A percentile compares a stretch with the other conserved stretches of the same genome.
These are phyloP conservation scores for Cladorrhinum sp. DNA, from an alignment of 2,329 filamentous ascomycete species.

Conservation along the genomic window DNA sequence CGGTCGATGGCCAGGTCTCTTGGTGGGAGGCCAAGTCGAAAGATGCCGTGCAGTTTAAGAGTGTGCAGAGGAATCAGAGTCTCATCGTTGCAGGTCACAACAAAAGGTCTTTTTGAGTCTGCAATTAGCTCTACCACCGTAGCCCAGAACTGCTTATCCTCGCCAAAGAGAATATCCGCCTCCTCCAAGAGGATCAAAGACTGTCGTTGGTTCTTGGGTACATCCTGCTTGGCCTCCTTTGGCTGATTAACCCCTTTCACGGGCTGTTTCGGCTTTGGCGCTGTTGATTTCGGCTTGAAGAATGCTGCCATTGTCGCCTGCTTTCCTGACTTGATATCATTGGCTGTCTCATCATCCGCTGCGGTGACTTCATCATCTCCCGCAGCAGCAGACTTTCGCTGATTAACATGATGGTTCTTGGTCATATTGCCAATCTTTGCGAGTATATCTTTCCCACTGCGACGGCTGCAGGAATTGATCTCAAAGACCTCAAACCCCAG, in stretches of 20 bases:
- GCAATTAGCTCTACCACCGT: constrained; percentile 74
- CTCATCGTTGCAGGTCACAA: constrained; percentile 95
- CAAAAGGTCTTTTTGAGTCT: constrained; percentile 85
- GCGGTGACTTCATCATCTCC: constrained; percentile 32
- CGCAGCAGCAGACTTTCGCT: constrained; percentile 38
- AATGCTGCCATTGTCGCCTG: constrained; percentile 80
- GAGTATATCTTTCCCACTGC: constrained; percentile 84
- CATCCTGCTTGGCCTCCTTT: constrained; percentile 31
- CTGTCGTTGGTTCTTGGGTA: constrained; percentile 70
- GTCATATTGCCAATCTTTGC: constrained; percentile 97
- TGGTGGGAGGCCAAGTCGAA: constrained; percentile 69
- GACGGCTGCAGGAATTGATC: constrained; percentile 78
- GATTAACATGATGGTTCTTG: constrained; percentile 80
- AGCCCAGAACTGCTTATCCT: constrained; percentile 92
- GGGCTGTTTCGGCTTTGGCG: constrained; percentile 26
- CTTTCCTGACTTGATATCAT: constrained; percentile 63
- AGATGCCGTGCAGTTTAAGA: constrained; percentile 78
- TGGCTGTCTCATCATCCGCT: constrained; percentile 48
- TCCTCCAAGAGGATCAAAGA: constrained; percentile 93
- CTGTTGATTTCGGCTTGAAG: constrained; percentile 58
- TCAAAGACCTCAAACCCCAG: constrained; percentile 93
- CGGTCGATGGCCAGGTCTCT: constrained; percentile 71
- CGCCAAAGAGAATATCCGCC: constrained; percentile 88
- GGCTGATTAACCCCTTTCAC: constrained; percentile 21
- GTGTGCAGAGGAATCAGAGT: constrained; percentile 70